Evolutionary conservation across 257 asterid genomes (phyloP), one percentile per base, ranked within the genome.

Genomic region (Eustoma russellianum): DNA sequence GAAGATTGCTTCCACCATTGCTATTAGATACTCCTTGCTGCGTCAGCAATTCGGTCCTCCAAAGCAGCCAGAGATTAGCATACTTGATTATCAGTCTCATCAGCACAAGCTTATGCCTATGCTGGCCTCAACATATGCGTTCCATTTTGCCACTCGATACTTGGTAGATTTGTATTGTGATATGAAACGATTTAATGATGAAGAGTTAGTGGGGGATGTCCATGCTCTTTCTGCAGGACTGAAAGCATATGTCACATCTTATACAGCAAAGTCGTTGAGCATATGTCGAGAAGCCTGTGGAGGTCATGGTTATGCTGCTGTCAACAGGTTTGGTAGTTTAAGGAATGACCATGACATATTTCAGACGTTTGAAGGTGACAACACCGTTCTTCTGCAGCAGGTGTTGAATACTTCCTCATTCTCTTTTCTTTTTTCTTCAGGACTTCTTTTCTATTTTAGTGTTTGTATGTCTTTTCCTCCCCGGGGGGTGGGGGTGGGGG

Each of bases 361-460:
- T 70, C 98, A 91, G 77, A 91, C 98, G 33, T 91, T 92, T 69
- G 98, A 92, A 83, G 98, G 98, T 70, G 98, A 92, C 76, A 88
- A 92, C 62, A 92, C 98, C 7, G 98, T 92, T 56, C 95, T 92
- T 55, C 71, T 92, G 68, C 97, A 92, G 77, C 98, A 92, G 95
- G 98, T 88, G 41, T 52, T 48, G 33, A 40, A 59, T 56, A 24
- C 12, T 38, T 38, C 43, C 43, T 38, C 43, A 38, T 38, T 38
- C 12, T 24, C 30, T 24, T 24, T 24, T 24, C 30, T 24, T 24
- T 24, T 24, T 24, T 24, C 30, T 24, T 24, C 30, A 24, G 30
- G 30, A 24, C 30, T 24, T 24, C 3, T 24, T 24, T 19, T 24
- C 3, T 24, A 2, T 24, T 2, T 4, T 24, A 24, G 30, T 24